These are phyloP conservation scores for Halteria grandinella DNA, from an alignment of 73 alveolate genomes.

Conservation along the genomic window DNA sequence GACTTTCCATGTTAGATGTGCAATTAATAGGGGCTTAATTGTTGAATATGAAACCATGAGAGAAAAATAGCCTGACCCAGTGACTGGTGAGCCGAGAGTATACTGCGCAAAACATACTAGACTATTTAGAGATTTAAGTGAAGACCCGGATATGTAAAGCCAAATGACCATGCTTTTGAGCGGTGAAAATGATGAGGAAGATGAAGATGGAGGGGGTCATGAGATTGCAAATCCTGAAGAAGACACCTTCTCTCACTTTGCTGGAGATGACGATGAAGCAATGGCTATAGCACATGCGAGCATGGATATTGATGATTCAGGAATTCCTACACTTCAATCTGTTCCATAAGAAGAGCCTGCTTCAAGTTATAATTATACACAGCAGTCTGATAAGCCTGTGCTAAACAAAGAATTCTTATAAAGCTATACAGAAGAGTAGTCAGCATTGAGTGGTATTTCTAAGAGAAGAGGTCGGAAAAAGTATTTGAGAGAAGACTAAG, in stretches of 20 bases:
- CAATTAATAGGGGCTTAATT: slow-evolving; percentile 13
- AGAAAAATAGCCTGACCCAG: background rate
- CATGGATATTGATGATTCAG: too few species aligned
- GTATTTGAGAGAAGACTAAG: background rate
- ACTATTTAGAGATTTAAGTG: background rate
- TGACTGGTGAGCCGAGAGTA: background rate
- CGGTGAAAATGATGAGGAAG: slow-evolving; percentile 1
- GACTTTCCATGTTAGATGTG: slow-evolving; percentile 20
- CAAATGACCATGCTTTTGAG: background rate
- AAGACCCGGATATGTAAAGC: slow-evolving; percentile 15
- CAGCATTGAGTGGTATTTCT: background rate
- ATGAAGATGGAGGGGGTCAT: background rate
- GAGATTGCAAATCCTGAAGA: background rate
- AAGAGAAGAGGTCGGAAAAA: background rate
- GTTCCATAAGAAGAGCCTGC: too few species aligned
- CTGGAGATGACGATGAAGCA: too few species aligned
- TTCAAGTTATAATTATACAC: too few species aligned
- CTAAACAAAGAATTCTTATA: too few species aligned
- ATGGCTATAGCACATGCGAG: too few species aligned
- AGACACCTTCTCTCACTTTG: background rate
- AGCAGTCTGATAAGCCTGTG: too few species aligned
- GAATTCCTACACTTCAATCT: too few species aligned
- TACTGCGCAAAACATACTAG: slow-evolving; percentile 33
- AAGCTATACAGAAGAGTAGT: too few species aligned
- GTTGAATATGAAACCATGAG: slow-evolving; percentile 16